Conservation (phyloP, 2,329 filamentous ascomycete genomes). For the Knoxdaviesia capensis region DNA sequence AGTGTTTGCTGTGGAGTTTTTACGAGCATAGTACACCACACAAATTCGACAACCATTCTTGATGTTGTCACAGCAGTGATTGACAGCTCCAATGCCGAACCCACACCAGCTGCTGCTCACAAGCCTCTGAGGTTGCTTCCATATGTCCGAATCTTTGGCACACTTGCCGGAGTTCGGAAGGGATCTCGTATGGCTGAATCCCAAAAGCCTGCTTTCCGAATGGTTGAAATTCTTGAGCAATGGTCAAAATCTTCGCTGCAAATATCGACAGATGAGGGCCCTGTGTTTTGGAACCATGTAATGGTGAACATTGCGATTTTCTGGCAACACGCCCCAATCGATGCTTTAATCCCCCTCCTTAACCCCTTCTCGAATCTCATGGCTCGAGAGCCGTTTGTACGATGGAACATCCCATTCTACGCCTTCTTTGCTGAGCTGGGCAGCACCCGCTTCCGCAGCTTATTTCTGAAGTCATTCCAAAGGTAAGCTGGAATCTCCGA, state of each 20-base stretch:
- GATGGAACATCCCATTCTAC: constrained; percentile 71
- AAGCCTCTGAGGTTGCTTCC: constrained; percentile 14
- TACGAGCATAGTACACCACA: constrained; percentile 67
- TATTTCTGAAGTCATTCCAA: constrained; percentile 68
- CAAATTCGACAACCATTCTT: constrained; percentile 51
- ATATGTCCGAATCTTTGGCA: constrained; percentile 41
- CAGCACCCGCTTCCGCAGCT: constrained; percentile 49
- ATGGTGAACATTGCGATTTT: constrained; percentile 42
- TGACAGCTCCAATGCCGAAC: constrained; percentile 18
- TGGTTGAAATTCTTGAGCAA: constrained; percentile 30
- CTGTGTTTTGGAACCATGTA: constrained; percentile 33
- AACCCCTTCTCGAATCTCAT: constrained; percentile 44
- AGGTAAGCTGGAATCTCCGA: constrained; percentile 27
- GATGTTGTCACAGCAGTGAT: constrained; percentile 44
- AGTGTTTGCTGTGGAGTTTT: constrained; percentile 57
- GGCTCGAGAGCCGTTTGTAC: constrained; percentile 42
- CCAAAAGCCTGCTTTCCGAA: constrained; percentile 37
- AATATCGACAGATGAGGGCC: constrained; percentile 15
- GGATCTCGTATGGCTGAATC: constrained; percentile 58
- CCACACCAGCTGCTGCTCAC: constrained; percentile 17
- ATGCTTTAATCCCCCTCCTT: constrained; percentile 53
- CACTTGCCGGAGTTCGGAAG: constrained; percentile 59
- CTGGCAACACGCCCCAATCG: constrained; percentile 60
- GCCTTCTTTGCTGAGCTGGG: constrained; percentile 60
- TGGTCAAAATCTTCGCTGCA: constrained; percentile 19